Evolutionary conservation across 441 rosid species (phyloP).

Genomic region (Melastoma candidum): DNA sequence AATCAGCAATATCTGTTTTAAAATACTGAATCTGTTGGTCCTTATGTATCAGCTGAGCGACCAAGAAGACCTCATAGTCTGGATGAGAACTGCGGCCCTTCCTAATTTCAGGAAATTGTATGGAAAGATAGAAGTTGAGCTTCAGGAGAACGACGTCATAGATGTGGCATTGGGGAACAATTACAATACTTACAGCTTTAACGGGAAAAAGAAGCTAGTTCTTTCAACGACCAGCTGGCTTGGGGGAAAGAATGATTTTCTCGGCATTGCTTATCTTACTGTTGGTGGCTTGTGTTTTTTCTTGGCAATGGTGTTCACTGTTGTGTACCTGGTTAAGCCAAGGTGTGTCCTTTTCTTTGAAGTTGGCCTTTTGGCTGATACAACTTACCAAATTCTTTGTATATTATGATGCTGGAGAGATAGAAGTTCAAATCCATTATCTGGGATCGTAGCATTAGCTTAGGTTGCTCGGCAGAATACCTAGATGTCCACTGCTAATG

Average conservation of each 20-base stretch:
- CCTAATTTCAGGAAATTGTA: constrained; percentile 90
- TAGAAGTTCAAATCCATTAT: too few relatives aligned
- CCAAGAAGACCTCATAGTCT: constrained; percentile 87
- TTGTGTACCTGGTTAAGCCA: constrained; percentile 77
- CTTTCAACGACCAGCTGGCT: constrained; percentile 53
- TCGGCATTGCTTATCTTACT: constrained; percentile 9
- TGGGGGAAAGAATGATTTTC: constrained; percentile 5
- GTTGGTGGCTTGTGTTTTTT: constrained; percentile 49
- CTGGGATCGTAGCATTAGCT: too few relatives aligned
- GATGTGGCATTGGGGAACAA: constrained; percentile 39
- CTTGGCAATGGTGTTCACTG: constrained; percentile 64
- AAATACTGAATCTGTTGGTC: constrained; percentile 12
- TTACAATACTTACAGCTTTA: constrained; percentile 79
- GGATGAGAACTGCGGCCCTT: constrained; percentile 98
- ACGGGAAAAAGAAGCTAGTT: constrained; percentile 75
- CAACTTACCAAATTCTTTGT: too few relatives aligned
- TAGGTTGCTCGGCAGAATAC: too few relatives aligned
- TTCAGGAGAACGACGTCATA: constrained; percentile 38
- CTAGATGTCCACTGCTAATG: too few relatives aligned
- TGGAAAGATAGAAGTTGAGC: constrained; percentile 81
- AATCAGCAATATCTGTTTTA: background rate
- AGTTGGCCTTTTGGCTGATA: background rate
- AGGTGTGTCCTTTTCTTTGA: constrained; percentile 36
- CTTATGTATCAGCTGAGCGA: constrained; percentile 48
- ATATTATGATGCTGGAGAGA: too few relatives aligned